phyloP scores from a whole-genome alignment of 805 yeast species.

The Candida sakaeoensis region DNA sequence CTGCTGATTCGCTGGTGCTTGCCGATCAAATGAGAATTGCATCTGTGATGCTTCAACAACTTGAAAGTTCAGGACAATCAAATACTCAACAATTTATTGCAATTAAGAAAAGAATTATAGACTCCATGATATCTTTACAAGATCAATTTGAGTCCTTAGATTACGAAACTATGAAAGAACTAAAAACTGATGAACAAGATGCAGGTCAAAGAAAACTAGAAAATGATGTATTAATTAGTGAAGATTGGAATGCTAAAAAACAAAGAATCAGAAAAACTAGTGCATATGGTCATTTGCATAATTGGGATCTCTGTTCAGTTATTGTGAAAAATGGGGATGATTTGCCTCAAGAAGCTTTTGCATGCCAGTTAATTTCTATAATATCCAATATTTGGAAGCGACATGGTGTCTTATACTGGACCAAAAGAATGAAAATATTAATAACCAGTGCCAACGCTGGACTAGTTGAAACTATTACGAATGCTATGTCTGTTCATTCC shows the following conservation, averaged over 20 bases:
- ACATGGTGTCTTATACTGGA: constrained; percentile 76
- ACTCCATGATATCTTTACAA: constrained; percentile 23
- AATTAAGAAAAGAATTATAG: constrained; percentile 21
- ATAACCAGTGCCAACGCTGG: constrained; percentile 91
- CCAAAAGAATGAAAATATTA: constrained; percentile 86
- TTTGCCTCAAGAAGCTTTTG: constrained; percentile 94
- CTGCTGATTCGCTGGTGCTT: constrained; percentile 18
- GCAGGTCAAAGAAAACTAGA: constrained; percentile 87
- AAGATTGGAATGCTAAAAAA: constrained; percentile 86
- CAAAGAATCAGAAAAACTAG: constrained; percentile 76
- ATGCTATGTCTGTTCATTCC: constrained; percentile 91
- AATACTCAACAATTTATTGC: constrained; percentile 33
- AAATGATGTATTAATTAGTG: constrained; percentile 89
- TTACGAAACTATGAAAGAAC: constrained; percentile 41
- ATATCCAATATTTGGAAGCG: constrained; percentile 82
- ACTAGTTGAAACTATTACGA: constrained; percentile 91
- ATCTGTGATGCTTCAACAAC: constrained; percentile 87
- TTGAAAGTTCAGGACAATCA: constrained; percentile 72
- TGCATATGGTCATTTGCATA: constrained; percentile 76
- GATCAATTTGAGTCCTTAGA: constrained; percentile 38
- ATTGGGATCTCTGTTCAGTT: constrained; percentile 94
- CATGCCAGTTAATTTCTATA: constrained; percentile 87
- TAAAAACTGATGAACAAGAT: constrained; percentile 51
- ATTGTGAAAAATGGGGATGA: constrained; percentile 97
- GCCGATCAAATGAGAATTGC: constrained; percentile 97